Conservation (phyloP, 192 early-diverging fungal species). For the Entomortierella parvispora region DNA sequence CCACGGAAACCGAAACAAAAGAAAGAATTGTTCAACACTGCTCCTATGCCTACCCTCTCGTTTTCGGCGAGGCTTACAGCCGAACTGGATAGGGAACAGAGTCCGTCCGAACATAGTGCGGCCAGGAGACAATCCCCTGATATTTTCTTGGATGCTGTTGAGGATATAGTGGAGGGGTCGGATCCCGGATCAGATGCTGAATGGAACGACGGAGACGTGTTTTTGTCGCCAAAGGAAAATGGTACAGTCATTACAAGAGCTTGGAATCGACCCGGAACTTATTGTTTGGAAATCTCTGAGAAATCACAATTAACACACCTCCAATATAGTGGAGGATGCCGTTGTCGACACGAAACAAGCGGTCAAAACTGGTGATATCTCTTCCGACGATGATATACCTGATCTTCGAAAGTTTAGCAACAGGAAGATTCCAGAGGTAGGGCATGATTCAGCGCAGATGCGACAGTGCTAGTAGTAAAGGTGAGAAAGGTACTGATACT, state of each 20-base stretch:
- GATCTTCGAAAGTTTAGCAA: constrained; percentile 4
- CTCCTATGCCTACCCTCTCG: neutral
- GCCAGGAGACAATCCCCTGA: too few relatives aligned
- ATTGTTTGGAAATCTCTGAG: too few relatives aligned
- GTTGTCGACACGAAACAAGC: neutral
- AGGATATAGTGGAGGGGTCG: constrained; percentile 19
- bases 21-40: neutral
- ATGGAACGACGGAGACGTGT: constrained; percentile 22
- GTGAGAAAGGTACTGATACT: neutral
- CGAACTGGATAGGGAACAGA: constrained; percentile 7
- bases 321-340: too few relatives aligned
- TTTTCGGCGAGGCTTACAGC: constrained; percentile 27
- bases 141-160: neutral
- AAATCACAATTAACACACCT: too few relatives aligned
- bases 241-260: neutral
- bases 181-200: constrained; percentile 39
- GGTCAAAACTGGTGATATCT: neutral
- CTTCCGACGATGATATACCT: constrained; percentile 39
- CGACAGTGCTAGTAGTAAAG: neutral
- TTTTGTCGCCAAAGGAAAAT: neutral
- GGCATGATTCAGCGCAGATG: too few relatives aligned
- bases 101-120: too few relatives aligned
- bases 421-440: constrained; percentile 8
- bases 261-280: neutral
- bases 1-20: constrained; percentile 21